A percentile compares a stretch with the other conserved stretches of the same genome.
phyloP scores from a whole-genome alignment of 2,329 filamentous ascomycete species.

The Sporothrix brasiliensis region DNA sequence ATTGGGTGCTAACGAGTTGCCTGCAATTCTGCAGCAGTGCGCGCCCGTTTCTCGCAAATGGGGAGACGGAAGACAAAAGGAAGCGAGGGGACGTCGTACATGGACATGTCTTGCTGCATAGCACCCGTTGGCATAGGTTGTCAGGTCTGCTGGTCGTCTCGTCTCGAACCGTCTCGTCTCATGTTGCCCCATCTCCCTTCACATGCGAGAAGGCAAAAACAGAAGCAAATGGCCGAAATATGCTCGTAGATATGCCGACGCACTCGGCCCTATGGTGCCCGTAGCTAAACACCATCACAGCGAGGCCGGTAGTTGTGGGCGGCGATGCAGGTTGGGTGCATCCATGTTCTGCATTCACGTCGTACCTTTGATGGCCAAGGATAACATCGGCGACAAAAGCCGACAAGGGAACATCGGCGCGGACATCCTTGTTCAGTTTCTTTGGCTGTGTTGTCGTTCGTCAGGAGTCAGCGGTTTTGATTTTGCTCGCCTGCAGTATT shows the following conservation, averaged over 20 bases:
- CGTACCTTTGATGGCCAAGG: background rate
- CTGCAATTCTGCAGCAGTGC: background rate
- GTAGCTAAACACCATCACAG: background rate
- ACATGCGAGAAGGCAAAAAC: background rate
- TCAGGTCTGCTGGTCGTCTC: background rate
- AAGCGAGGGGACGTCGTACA: no score
- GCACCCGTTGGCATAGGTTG: background rate
- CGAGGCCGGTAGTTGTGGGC: constrained; percentile 4
- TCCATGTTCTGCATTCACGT: background rate
- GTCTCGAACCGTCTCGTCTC: background rate
- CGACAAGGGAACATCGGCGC: background rate
- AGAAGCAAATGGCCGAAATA: background rate
- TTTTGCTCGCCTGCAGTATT: no score
- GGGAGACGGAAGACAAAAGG: background rate
- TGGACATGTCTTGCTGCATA: background rate
- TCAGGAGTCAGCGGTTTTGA: no score
- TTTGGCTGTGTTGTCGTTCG: no score
- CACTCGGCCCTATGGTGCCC: background rate
- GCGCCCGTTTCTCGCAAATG: background rate
- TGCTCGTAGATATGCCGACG: background rate
- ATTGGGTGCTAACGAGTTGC: constrained; percentile 21
- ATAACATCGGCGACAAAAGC: background rate
- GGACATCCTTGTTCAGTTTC: background rate
- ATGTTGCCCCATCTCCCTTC: background rate
- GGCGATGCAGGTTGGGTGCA: background rate